phyloP scores from a whole-genome alignment of 2,329 filamentous ascomycete species.

The Phialophora expanda region DNA sequence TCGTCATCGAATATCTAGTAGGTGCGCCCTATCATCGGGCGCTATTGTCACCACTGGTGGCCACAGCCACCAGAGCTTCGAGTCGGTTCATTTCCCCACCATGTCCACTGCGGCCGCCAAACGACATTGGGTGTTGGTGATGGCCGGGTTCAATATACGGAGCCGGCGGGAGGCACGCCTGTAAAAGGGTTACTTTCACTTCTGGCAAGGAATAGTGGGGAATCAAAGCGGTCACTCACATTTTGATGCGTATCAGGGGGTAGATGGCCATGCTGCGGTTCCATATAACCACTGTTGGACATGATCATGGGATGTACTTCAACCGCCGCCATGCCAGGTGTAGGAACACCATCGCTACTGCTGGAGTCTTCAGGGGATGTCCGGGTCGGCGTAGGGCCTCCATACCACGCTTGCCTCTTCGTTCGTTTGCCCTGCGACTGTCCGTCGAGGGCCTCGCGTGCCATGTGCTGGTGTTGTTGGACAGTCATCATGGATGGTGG shows the following conservation, averaged over 20 bases:
- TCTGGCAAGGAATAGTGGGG: constrained; percentile 41
- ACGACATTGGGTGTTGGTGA: constrained; percentile 26
- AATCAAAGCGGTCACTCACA: constrained; percentile 43
- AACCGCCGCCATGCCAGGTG: constrained; percentile 53
- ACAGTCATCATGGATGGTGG: constrained; percentile 25
- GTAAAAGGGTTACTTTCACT: constrained; percentile 38
- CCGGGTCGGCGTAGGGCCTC: constrained; percentile 45
- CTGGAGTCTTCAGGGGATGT: constrained; percentile 57
- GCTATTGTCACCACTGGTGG: constrained; percentile 54
- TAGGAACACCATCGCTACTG: constrained; percentile 56
- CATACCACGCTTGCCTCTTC: constrained; percentile 46
- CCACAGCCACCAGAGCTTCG: constrained; percentile 58
- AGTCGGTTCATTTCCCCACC: constrained; percentile 53
- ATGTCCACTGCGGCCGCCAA: constrained; percentile 36
- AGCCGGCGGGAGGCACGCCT: constrained; percentile 35
- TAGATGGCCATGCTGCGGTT: constrained; percentile 48
- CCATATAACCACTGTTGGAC: constrained; percentile 55
- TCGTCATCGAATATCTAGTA: constrained; percentile 13
- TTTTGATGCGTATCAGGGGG: constrained; percentile 47
- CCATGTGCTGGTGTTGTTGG: constrained; percentile 39
- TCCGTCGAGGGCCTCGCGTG: constrained; percentile 32
- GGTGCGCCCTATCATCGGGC: constrained; percentile 21
- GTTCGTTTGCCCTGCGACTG: constrained; percentile 30
- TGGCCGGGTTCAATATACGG: constrained; percentile 29
- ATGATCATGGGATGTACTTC: constrained; percentile 57